phyloP scores from a whole-genome alignment of 2,329 filamentous ascomycete genomes.

The Talaromyces sp. region DNA sequence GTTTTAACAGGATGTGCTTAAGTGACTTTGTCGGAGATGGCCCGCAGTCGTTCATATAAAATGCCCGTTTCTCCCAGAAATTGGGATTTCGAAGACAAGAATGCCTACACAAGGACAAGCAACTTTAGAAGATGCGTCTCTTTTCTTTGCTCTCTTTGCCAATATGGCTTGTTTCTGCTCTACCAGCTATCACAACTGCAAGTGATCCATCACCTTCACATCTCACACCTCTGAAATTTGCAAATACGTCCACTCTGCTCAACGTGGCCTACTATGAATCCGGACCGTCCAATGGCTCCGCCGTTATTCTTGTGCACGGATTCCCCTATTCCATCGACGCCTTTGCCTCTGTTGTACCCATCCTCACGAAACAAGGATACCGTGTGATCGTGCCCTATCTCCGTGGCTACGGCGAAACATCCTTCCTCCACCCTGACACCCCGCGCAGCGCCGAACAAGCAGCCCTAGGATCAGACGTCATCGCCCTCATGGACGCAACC shows the following conservation, averaged over 20 bases:
- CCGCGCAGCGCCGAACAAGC: slow-evolving; percentile 30
- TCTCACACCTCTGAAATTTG: slow-evolving; percentile 12
- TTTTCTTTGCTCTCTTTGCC: neutral
- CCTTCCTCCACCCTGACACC: slow-evolving; percentile 24
- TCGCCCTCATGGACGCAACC: slow-evolving; percentile 29
- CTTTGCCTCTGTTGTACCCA: slow-evolving; percentile 27
- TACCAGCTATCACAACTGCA: neutral
- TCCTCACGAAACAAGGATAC: slow-evolving; percentile 24
- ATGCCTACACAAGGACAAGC: neutral
- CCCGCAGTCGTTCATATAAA: neutral
- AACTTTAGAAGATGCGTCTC: neutral
- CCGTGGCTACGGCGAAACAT: slow-evolving; percentile 29
- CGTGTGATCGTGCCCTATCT: slow-evolving; percentile 32
- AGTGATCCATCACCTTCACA: neutral
- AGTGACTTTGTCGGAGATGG: neutral
- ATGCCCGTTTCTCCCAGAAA: neutral
- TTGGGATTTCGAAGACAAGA: neutral
- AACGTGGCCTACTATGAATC: slow-evolving; percentile 13
- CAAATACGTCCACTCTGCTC: slow-evolving; percentile 8
- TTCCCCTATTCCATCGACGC: slow-evolving; percentile 31
- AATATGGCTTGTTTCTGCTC: neutral
- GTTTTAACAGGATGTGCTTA: neutral
- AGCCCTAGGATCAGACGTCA: slow-evolving; percentile 28
- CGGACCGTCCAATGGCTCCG: slow-evolving; percentile 18
- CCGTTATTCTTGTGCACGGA: slow-evolving; percentile 29